Base-by-base conservation (phyloP, 2,329 filamentous ascomycete genomes). In the Neopestalotiopsis sp. region DNA sequence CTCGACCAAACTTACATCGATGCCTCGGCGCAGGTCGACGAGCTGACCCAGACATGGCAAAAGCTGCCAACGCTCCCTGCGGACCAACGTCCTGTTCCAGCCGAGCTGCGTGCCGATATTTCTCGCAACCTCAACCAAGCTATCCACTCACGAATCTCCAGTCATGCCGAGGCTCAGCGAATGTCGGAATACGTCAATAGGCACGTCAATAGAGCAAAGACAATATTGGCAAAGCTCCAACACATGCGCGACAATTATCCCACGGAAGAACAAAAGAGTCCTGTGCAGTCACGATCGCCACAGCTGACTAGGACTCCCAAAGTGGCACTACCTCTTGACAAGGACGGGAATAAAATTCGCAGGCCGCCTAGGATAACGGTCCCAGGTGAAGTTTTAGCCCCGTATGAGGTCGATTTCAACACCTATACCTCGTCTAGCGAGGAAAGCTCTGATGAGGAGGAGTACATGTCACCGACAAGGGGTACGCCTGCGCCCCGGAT, bases 371-470 rank as follows among this genome's bases (percentile, higher is more conserved):
- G 87, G 57, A 90, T 91, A 61, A 91, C 89, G 1, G 88, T 91
- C 12, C 89, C 89, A 1, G 89, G 89, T 59, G 89, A 91, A 76
- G 89, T 91, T 9, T 81, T 91, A 61, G 89, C 89, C 1, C 89
- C 89, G 0, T 91, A 90, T 74, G 89, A 91, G 67, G 79, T 91
- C 30, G 88, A 90, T 69, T 90, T 89, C 76, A 88, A 90, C 65
- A 82, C 84, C 0, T 88, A 85, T 69, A 87, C 81, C 61, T 87
- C 86, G 28, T 84, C 84, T 14, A 86, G 83, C 72, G 87, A 88
- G 24, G 83, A 84, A 53, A 87, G 84, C 75, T 86, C 85, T 2
- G 85, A 86, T 28, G 84, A 86, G 9, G 85, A 87, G 38, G 80
- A 82, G 5, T 82, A 85, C 20, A 76, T 80, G 30, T 79, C 81